These are phyloP conservation scores for Candida easanensis DNA, from an alignment of 805 yeast species.

Conservation along the genomic window DNA sequence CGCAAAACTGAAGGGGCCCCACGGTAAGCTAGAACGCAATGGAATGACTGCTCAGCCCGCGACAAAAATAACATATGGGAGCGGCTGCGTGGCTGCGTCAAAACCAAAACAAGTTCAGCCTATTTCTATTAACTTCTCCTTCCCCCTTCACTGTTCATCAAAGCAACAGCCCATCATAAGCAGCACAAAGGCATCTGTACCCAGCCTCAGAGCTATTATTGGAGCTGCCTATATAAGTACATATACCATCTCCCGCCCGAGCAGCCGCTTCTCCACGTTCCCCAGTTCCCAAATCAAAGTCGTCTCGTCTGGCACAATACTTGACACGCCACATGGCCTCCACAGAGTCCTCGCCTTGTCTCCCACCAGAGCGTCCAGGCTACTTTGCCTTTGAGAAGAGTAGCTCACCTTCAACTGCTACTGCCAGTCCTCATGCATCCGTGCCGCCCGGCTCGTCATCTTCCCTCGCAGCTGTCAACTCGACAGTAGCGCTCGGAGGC, in stretches of 20 bases:
- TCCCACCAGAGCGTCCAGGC: conserved; percentile 3
- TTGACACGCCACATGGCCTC: conserved; percentile 16
- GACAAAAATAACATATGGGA: background rate
- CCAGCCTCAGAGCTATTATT: no score
- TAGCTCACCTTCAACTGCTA: background rate
- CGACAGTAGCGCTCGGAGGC: background rate
- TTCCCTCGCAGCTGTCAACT: background rate
- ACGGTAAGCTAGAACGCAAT: no score
- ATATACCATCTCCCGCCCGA: no score
- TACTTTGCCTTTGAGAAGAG: conserved; percentile 13
- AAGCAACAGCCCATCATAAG: no score
- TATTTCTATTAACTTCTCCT: no score
- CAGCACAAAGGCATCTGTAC: no score
- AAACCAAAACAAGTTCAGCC: background rate
- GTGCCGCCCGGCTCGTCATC: background rate
- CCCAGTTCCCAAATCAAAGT: no score
- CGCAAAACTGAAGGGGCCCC: no score
- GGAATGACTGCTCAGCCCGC: background rate
- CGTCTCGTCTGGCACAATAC: no score
- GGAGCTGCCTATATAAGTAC: no score
- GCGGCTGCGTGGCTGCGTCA: background rate
- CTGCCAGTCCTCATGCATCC: background rate
- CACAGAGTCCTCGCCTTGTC: conserved; percentile 13
- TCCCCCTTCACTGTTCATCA: no score
- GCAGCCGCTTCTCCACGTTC: background rate